These are phyloP conservation scores for Spencermartinsiella europaea DNA, from an alignment of 805 yeast species.

Conservation along the genomic window DNA sequence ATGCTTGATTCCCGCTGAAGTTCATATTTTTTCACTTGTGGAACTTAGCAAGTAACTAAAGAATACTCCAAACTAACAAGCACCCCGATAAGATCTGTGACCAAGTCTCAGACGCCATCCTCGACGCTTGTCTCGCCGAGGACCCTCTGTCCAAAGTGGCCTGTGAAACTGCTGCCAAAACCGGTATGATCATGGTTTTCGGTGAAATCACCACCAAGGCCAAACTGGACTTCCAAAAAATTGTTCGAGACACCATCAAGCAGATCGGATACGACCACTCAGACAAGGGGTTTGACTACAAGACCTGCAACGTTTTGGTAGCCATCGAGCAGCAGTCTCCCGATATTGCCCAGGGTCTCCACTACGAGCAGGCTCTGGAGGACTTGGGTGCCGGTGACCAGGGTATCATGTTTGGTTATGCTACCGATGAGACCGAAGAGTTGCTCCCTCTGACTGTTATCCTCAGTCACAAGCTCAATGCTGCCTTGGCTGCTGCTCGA, in stretches of 20 bases:
- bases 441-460: constrained; percentile 91
- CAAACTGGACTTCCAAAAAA: constrained; percentile 89
- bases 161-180: constrained; percentile 98
- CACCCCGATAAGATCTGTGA: constrained; percentile 67
- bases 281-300: constrained; percentile 97
- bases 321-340: constrained; percentile 99
- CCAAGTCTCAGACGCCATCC: constrained; percentile 96
- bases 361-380: constrained; percentile 89
- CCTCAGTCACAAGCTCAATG: constrained; percentile 92
- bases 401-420: constrained; percentile 99
- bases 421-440: constrained; percentile 98
- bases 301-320: constrained; percentile 97
- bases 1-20: too few relatives aligned
- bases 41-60: too few relatives aligned
- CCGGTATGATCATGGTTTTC: constrained; percentile 99
- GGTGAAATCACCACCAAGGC: constrained; percentile 99
- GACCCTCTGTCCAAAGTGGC: constrained; percentile 99
- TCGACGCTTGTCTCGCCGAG: constrained; percentile 92
- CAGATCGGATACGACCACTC: constrained; percentile 96
- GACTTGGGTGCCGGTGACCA: constrained; percentile 99
- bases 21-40: too few relatives aligned
- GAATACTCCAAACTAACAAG: too few relatives aligned
- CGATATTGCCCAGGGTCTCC: constrained; percentile 99
- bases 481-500: constrained; percentile 95
- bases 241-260: constrained; percentile 96